These are phyloP conservation scores for Cladosporium velox DNA, from an alignment of 2,329 filamentous ascomycete genomes.

Conservation along the genomic window DNA sequence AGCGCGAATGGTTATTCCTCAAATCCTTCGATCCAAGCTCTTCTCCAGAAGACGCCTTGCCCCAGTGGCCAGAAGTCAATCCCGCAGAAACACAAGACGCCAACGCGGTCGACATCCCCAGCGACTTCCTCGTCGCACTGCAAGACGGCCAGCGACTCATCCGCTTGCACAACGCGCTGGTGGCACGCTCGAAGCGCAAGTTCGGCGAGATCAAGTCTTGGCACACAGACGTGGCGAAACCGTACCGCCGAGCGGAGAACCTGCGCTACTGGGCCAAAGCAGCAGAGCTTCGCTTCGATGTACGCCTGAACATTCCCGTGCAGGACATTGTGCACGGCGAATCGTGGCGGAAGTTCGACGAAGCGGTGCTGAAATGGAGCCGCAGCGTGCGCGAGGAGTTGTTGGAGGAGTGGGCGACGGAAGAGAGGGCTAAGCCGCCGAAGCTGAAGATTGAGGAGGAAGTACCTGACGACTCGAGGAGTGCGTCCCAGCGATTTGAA, in stretches of 20 bases:
- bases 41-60: slow-evolving; percentile 55
- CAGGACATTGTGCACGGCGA: slow-evolving; percentile 81
- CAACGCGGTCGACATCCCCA: slow-evolving; percentile 27
- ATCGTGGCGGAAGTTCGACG: slow-evolving; percentile 80
- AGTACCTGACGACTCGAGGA: neutral
- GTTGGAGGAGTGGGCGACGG: slow-evolving; percentile 65
- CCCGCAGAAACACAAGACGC: slow-evolving; percentile 10
- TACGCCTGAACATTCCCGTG: slow-evolving; percentile 78
- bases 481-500: slow-evolving; percentile 9
- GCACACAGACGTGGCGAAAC: slow-evolving; percentile 91
- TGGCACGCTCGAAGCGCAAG: slow-evolving; percentile 78
- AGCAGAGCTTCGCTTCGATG: slow-evolving; percentile 90
- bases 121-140: slow-evolving; percentile 73
- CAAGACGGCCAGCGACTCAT: slow-evolving; percentile 81
- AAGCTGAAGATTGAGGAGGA: slow-evolving; percentile 34
- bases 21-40: slow-evolving; percentile 67
- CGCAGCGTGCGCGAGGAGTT: slow-evolving; percentile 80
- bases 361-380: slow-evolving; percentile 81
- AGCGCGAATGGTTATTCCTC: slow-evolving; percentile 80
- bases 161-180: slow-evolving; percentile 83
- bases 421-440: slow-evolving; percentile 33
- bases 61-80: slow-evolving; percentile 61
- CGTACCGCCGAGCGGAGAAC: slow-evolving; percentile 91
- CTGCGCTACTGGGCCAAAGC: slow-evolving; percentile 95
- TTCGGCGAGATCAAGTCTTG: slow-evolving; percentile 88